phyloP scores from a whole-genome alignment of 192 early-diverging fungal genomes.

The Linnemannia schmuckeri region DNA sequence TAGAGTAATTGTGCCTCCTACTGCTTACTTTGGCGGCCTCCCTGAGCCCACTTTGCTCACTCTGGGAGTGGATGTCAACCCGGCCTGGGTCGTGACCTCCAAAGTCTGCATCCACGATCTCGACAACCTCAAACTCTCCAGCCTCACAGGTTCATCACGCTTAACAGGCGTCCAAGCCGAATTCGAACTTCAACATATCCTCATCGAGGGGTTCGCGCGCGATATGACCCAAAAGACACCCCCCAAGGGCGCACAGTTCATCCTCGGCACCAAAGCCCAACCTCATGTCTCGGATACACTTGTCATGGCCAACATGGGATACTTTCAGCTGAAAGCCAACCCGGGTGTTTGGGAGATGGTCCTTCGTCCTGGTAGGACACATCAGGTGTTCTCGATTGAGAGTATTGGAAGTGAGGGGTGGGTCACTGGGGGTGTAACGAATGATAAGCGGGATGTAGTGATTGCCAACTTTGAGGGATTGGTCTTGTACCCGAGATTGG shows the following conservation, averaged over 20 bases:
- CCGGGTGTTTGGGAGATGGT: conserved; percentile 90
- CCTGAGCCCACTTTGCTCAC: conserved; percentile 88
- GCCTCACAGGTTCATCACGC: conserved; percentile 49
- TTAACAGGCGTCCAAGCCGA: conserved; percentile 74
- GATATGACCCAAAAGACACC: conserved; percentile 78
- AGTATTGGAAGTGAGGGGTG: conserved; percentile 68
- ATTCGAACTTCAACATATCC: conserved; percentile 85
- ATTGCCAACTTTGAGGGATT: conserved; percentile 87
- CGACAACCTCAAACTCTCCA: conserved; percentile 88
- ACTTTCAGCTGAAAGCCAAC: conserved; percentile 94
- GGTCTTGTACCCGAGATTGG: conserved; percentile 85
- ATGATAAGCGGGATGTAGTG: conserved; percentile 67
- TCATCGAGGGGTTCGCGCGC: conserved; percentile 92
- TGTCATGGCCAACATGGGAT: conserved; percentile 99
- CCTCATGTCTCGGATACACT: conserved; percentile 88
- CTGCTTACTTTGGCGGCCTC: conserved; percentile 78
- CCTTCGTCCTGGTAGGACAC: conserved; percentile 85
- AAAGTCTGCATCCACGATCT: conserved; percentile 87
- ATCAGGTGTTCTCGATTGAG: conserved; percentile 82
- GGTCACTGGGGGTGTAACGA: conserved; percentile 58
- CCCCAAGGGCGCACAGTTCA: conserved; percentile 92
- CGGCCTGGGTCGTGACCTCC: conserved; percentile 92
- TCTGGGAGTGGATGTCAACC: conserved; percentile 88
- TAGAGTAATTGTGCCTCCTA: conserved; percentile 53
- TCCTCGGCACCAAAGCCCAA: conserved; percentile 77